Base-by-base conservation (phyloP, 345 rosid species). In the Gynandropsis gynandra region DNA sequence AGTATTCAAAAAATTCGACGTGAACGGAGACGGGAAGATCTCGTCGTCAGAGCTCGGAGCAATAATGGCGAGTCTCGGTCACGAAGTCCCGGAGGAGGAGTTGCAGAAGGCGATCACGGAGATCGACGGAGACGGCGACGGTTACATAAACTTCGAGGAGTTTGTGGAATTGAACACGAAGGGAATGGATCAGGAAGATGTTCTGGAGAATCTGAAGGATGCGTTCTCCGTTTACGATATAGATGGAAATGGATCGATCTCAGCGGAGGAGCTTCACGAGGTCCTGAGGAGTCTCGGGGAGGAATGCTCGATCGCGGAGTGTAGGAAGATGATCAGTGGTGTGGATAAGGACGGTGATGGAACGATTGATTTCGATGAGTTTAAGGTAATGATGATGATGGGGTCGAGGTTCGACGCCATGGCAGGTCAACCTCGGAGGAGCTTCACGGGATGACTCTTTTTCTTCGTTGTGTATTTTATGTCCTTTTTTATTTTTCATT, bases 11-110 rank as follows among this genome's bases (percentile, higher is more conserved):
- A 84, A 78, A 29, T 87, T 87, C 60, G 95, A 84, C 62, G 92
- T 51, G 18, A 87, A 92, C 16, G 93, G 93, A 1, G 96, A 92
- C 59, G 98, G 96, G 7, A 87, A 87, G 89, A 92, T 92, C 81
- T 92, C 96, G 0, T 73, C 87, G 0, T 64, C 85, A 1, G 98
- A 92, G 66, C 86, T 87, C 0, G 82, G 84, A 13, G 66, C 93
- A 8, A 80, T 92, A 53, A 58, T 87, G 85, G 55, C 80, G 4
- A 72, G 72, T 52, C 77, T 92, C 17, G 98, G 98, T 0, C 85
- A 85, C 52, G 35, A 62, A 4, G 77, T 82, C 27, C 66, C 62
- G n/a, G 80, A 82, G 1, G 90, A 85, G 8, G 87, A 63, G 56
- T 43, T 85, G 12, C 52, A 59, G 8, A 71, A 67, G 8, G 77